Base-by-base conservation (phyloP, 805 yeast genomes). In the Candida michaelii region DNA sequence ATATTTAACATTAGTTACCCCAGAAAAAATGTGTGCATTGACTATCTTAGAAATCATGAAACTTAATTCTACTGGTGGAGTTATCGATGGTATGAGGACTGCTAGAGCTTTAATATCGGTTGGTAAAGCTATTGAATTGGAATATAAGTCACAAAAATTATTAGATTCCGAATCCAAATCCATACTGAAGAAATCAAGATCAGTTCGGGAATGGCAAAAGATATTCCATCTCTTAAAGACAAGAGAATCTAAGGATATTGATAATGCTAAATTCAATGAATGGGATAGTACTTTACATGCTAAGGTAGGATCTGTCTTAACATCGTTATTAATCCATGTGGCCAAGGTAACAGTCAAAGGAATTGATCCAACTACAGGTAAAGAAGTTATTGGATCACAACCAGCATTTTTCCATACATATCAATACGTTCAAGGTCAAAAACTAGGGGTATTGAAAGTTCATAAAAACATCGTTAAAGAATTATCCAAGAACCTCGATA, bases 391-490 rank as follows among this genome's bases (percentile, higher is more conserved):
- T 24, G 95, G 90, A 15, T 69, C 76, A 30, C 91, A 89, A 6
- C 96, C 97, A 2, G 98, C 98, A 0, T 85, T 93, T 55, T 82
- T 81, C 46, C 98, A 93, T 57, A 78, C 89, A 3, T 90, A 87
- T 62, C 95, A 88, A 62, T 89, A 83, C 54, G 76, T 78, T 37
- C 76, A 77, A 42, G 96, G 97, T 27, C 79, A 79, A 46, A 84
- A 83, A 55, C 65, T 89, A 19, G 99, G 99, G 32, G 82, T 90
- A 8, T 67, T 93, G 43, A 83, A 81, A 47, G 66, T 88, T 8
- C 97, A 93, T 61, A 78, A 79, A 47, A 73, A 77, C 10, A 73
- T 93, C 39, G 77, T 83, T 3, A 73, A 76, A 21, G 80, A 78
- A 53, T 63, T 93, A 39, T 82, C 88, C 8, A 80, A 83, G 3